Percentiles rank a stretch among this genome's conserved stretches.
phyloP scores from a whole-genome alignment of 306 rosid genomes.

The Argentina anserina region DNA sequence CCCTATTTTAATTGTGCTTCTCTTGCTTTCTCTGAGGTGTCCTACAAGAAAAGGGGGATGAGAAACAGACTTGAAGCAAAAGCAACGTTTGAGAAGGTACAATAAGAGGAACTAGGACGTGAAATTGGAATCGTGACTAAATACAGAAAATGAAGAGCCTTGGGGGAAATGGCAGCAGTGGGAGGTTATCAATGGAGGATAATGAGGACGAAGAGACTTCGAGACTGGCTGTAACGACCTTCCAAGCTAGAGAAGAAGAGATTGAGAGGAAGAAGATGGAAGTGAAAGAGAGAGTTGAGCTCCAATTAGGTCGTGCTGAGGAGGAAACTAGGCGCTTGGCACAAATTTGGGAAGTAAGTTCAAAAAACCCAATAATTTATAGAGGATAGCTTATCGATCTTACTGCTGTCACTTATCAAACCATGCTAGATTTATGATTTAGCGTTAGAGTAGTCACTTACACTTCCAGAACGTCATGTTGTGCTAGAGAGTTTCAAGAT shows the following conservation, averaged over 20 bases:
- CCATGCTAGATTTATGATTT: neutral
- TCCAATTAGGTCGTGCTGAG: conserved; percentile 80
- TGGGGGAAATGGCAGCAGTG: conserved; percentile 53
- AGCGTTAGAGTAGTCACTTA: neutral
- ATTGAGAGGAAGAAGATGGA: conserved; percentile 86
- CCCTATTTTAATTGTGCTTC: neutral
- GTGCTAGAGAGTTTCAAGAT: too few species aligned
- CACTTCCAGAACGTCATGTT: neutral
- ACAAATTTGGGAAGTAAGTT: conserved; percentile 84
- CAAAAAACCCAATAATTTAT: neutral
- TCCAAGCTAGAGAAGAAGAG: conserved; percentile 82
- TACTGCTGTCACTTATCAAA: neutral
- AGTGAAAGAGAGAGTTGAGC: conserved; percentile 76
- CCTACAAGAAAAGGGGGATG: conserved; percentile 2
- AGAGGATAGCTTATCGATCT: neutral
- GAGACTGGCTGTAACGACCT: conserved; percentile 53
- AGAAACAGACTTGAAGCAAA: conserved; percentile 3
- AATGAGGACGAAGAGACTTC: conserved; percentile 56
- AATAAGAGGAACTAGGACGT: neutral
- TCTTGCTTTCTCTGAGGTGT: neutral
- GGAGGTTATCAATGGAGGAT: conserved; percentile 56
- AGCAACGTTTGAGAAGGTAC: neutral
- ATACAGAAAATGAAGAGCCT: conserved; percentile 60
- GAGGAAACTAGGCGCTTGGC: conserved; percentile 80
- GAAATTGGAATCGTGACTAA: conserved; percentile 3